Conservation (phyloP, 1,284 basidiomycete genomes). For the Puccinia horiana region DNA sequence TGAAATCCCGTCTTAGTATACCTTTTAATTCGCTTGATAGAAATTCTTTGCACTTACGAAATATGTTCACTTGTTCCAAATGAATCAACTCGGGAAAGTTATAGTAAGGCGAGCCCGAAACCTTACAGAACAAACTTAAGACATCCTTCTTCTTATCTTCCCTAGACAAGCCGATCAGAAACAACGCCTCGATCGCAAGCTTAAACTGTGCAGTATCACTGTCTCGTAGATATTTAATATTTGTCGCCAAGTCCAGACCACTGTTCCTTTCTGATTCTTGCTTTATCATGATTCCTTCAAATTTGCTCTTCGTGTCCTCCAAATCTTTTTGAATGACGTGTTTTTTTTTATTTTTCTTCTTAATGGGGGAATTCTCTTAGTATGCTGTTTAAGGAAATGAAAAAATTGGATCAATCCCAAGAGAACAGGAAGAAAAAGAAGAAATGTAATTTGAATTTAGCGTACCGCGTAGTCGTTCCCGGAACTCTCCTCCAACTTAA, state of each 20-base stretch:
- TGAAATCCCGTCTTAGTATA: not conserved
- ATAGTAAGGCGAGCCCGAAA: not conserved
- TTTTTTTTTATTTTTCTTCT: too few species aligned
- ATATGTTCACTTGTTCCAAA: not conserved
- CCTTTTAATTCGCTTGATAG: not conserved
- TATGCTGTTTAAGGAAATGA: too few species aligned
- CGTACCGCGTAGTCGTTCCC: not conserved
- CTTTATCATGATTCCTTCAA: too few species aligned
- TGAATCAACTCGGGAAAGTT: not conserved
- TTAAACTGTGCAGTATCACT: not conserved
- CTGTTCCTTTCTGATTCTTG: too few species aligned
- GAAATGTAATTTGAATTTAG: too few species aligned
- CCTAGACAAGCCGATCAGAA: not conserved
- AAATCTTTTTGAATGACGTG: too few species aligned
- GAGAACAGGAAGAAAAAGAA: too few species aligned
- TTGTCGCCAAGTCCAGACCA: too few species aligned
- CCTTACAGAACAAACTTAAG: not conserved
- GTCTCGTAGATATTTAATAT: too few species aligned
- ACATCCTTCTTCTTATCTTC: not conserved
- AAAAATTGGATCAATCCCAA: too few species aligned
- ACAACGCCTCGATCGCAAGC: not conserved
- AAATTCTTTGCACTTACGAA: not conserved
- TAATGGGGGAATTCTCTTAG: too few species aligned
- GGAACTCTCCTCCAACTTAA: not conserved
- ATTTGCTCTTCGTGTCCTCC: too few species aligned